Evolutionary conservation across 2,329 filamentous ascomycete genomes (phyloP).

Genomic region (Alternaria brassicicola): DNA sequence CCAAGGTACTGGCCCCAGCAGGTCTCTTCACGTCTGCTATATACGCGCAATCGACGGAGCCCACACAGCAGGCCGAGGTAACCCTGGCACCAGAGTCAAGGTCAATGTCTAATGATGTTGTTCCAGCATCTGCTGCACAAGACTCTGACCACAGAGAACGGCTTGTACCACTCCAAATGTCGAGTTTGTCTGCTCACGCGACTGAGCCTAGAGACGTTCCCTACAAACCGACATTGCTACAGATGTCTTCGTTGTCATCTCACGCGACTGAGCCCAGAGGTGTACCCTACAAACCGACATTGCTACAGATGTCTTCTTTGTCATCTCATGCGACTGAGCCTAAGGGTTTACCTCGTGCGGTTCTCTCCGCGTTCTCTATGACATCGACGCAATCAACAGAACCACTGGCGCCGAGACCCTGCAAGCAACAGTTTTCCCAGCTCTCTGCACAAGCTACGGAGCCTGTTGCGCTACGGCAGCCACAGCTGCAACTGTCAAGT

Average conservation of each 20-base stretch:
- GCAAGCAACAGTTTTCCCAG: conserved; percentile 19
- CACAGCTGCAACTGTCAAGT: conserved; percentile 29
- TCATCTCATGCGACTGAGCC: conserved; percentile 38
- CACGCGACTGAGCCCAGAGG: conserved; percentile 34
- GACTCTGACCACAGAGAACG: neutral
- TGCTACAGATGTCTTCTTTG: conserved; percentile 35
- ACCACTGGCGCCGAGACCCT: conserved; percentile 11
- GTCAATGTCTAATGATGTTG: neutral
- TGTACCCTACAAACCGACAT: conserved; percentile 13
- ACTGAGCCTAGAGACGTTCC: conserved; percentile 25
- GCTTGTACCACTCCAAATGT: conserved; percentile 8
- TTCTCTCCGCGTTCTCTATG: conserved; percentile 28
- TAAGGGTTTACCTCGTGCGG: conserved; percentile 19
- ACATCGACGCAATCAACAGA: conserved; percentile 31
- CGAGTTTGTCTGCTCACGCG: conserved; percentile 17
- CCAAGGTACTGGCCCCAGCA: conserved; percentile 23
- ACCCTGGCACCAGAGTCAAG: neutral
- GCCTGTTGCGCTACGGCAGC: conserved; percentile 20
- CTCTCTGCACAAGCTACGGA: conserved; percentile 26
- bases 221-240: conserved; percentile 19
- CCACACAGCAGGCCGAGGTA: conserved; percentile 13
- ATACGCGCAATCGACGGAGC: conserved; percentile 36
- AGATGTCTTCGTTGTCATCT: conserved; percentile 35
- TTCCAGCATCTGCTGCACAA: neutral
- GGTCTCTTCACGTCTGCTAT: conserved; percentile 39